Percentiles rank a stretch among this genome's conserved stretches.
phyloP scores from a whole-genome alignment of 306 rosid species.

The Fagus crenata region DNA sequence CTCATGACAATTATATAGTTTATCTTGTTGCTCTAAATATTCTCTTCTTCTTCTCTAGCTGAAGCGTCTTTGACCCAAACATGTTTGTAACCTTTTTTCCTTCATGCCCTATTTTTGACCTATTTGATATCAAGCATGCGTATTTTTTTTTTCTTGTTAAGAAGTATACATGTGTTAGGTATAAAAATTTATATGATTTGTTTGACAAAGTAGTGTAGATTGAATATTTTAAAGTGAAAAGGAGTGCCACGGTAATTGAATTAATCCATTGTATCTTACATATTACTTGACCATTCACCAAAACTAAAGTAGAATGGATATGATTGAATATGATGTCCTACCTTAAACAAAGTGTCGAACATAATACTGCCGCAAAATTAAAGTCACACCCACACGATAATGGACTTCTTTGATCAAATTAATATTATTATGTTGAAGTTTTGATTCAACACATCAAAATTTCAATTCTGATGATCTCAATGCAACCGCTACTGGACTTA shows the following conservation, averaged over 20 bases:
- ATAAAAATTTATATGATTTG: conserved; percentile 21
- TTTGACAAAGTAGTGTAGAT: conserved; percentile 18
- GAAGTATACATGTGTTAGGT: conserved; percentile 56
- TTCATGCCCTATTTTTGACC: conserved; percentile 57
- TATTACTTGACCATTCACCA: conserved; percentile 4
- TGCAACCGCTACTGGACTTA: no score
- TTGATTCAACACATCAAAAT: background rate
- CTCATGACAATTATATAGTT: conserved; percentile 4
- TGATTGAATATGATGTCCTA: conserved; percentile 37
- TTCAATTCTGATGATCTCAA: no score
- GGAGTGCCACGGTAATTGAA: conserved; percentile 35
- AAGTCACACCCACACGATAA: no score
- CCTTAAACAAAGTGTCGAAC: background rate
- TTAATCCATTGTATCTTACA: conserved; percentile 44
- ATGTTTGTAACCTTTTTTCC: conserved; percentile 30
- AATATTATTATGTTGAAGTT: background rate
- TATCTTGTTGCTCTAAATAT: conserved; percentile 15
- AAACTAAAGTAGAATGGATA: conserved; percentile 2
- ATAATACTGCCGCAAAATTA: background rate
- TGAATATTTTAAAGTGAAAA: background rate
- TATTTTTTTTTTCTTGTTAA: conserved; percentile 47
- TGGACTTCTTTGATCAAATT: background rate
- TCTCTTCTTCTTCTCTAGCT: conserved; percentile 29
- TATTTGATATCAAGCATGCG: conserved; percentile 39
- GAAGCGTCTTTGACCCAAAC: conserved; percentile 83